Base-by-base conservation (phyloP, 768 basidiomycete species). In the Sporobolomyces pararoseus region DNA sequence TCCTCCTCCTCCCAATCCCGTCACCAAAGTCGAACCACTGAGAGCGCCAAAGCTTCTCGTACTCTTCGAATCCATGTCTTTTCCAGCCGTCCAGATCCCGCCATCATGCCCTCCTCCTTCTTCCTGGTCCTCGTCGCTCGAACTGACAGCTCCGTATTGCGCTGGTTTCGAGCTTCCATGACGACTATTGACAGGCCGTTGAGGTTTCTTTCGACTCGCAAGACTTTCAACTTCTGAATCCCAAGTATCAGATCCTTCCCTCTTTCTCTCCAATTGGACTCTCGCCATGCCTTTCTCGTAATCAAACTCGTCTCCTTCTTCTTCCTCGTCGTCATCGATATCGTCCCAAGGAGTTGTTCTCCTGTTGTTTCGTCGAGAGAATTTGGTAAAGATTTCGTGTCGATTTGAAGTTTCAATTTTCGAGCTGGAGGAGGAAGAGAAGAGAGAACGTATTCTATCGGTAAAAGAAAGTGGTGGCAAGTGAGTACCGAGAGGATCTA, bases 201-300 rank as follows among this genome's bases (percentile, higher is more conserved):
- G 58, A 12, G 25, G 27, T 31, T 16, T 34, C 34, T 9, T 14
- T 23, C 31, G 12, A 34, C 29, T 39, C 31, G 46, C 32, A 35
- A 68, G 53, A 25, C 53, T 63, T 7, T 68, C 66, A 34, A 62
- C 53, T 34, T 68, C 61, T 27, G 44, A 39, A 44, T 63, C 66
- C 66, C 66, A 68, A 32, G 52, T 47, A 25, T 63, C 62, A 4
- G 60, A 7, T 14, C 4, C 47, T 37, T 29, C 44, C 31, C 35
- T 4, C 13, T 19, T 60, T 17, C 27, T 25, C 17, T 25, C 29
- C 52, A 44, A 42, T 42, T 42, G 9, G 39, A 17, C 39, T 42
- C 10, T 9, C 39, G 17, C 39, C 10, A 29, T 6, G 9, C 34
- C 53, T 54, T 37, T 50, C 35, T 32, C 52, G 27, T 1, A 46